A percentile compares a stretch with the other conserved stretches of the same genome.
These are phyloP conservation scores for Umbelopsis ramanniana DNA, from an alignment of 192 early-diverging fungal species.

Conservation along the genomic window DNA sequence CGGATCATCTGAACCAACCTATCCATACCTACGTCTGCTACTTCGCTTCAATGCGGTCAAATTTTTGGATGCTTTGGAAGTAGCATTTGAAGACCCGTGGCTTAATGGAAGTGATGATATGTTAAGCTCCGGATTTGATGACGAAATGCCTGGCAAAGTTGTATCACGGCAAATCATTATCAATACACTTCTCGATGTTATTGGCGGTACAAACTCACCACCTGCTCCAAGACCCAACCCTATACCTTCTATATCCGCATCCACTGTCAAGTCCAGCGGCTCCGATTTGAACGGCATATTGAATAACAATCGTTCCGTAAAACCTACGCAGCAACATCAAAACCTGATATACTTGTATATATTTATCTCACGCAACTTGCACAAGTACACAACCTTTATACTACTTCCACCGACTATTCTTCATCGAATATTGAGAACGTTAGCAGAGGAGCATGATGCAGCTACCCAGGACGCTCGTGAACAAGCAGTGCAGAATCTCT, in stretches of 20 bases:
- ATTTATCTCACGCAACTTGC: constrained; percentile 59
- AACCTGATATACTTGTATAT: constrained; percentile 48
- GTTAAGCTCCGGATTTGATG: constrained; percentile 44
- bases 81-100: constrained; percentile 65
- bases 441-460: constrained; percentile 49
- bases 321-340: constrained; percentile 15
- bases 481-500: constrained; percentile 53
- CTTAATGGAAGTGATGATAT: constrained; percentile 55
- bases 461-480: constrained; percentile 57
- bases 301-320: neutral
- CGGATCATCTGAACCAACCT: constrained; percentile 57
- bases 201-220: constrained; percentile 40
- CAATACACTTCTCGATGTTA: constrained; percentile 61
- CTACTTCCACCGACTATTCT: constrained; percentile 56
- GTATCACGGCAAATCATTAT: constrained; percentile 64
- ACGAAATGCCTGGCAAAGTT: constrained; percentile 56
- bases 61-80: constrained; percentile 54
- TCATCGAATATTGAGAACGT: constrained; percentile 51
- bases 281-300: neutral
- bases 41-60: constrained; percentile 56
- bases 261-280: constrained; percentile 34
- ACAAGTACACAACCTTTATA: constrained; percentile 60
- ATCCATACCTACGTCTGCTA: constrained; percentile 60
- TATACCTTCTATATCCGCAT: constrained; percentile 36
- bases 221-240: constrained; percentile 36